Conservation (phyloP, 495 filamentous ascomycete species). For the Lasiosphaeria ovina region DNA sequence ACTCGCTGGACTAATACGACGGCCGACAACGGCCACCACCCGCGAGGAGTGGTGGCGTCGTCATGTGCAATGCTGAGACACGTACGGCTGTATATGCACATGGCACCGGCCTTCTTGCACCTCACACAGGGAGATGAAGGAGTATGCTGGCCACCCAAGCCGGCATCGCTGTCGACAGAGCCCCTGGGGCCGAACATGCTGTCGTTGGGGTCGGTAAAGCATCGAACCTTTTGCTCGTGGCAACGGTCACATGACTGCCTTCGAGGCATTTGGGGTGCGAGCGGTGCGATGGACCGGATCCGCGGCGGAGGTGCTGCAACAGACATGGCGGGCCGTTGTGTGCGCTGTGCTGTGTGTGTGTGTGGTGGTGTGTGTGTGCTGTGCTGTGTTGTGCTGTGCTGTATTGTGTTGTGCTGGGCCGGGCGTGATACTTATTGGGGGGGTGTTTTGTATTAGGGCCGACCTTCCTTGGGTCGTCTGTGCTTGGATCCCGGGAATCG, state of each 20-base stretch:
- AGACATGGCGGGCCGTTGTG: background rate
- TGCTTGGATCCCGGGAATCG: background rate
- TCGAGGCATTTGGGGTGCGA: conserved; percentile 20
- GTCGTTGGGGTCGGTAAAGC: conserved; percentile 17
- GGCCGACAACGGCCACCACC: background rate
- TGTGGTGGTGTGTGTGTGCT: background rate
- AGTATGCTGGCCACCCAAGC: conserved; percentile 12
- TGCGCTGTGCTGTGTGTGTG: background rate
- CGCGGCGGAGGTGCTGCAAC: background rate
- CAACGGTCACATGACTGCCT: conserved; percentile 28
- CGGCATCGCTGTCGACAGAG: conserved; percentile 12
- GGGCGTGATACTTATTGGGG: too few species aligned
- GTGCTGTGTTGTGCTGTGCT: too few species aligned
- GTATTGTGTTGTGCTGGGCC: too few species aligned
- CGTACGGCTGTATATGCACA: conserved; percentile 26
- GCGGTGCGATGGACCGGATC: conserved; percentile 1
- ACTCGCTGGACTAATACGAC: background rate
- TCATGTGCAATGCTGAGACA: background rate
- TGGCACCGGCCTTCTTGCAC: conserved; percentile 22
- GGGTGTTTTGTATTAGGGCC: too few species aligned
- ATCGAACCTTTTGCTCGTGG: conserved; percentile 28
- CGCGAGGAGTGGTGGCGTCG: background rate
- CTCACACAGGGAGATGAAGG: conserved; percentile 18
- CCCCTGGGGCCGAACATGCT: conserved; percentile 9
- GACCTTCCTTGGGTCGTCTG: background rate